Base-by-base conservation (phyloP, 129 eudicot genomes). In the Kitagawia praeruptora region DNA sequence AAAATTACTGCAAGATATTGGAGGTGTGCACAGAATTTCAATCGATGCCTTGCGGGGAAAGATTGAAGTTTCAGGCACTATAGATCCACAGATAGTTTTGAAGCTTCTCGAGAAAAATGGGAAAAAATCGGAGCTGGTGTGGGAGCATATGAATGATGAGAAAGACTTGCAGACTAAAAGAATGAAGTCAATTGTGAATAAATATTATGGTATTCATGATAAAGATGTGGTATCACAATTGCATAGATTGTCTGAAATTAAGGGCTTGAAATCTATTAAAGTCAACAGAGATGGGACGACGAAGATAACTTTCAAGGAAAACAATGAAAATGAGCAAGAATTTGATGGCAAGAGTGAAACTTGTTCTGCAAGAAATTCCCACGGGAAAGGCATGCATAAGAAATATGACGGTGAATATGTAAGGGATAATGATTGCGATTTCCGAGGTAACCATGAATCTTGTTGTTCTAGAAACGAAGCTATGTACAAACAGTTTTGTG, bases 1-100 rank as follows among this genome's bases (percentile, higher is more conserved):
- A 51, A 72, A 72, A 72, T 40, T 72, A 18, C 44, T 72, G 49
- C 76, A 72, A 40, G 44, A 72, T 41, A 72, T 72, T 72, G 23
- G 27, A 23, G 76, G 51, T 21, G 76, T 72, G 25, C 49, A 72
- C 49, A 3, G 23, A 21, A 72, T 40, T 13, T 40, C 49, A 5
- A 72, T 40, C 3, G 49, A 72, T 41, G 76, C 76, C n/a, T 31
- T 9, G 27, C 27, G 40, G 21, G 51, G 76, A 16, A 72, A 72
- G 76, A 37, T 41, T 23, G 40, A 45, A 19, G 9, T 72, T 72
- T 72, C 76, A 21, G 76, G 51, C n/a, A 72, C 76, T 2, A 72
- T 72, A 2, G 76, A 72, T 40, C 76, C 76, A 3, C 49, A 61
- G 15, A 61, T 25, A n/a, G 13, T 61, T 25, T 10, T 61, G 27